phyloP scores from a whole-genome alignment of 495 filamentous ascomycete genomes.

The Pseudomonodictys pantanalensis region DNA sequence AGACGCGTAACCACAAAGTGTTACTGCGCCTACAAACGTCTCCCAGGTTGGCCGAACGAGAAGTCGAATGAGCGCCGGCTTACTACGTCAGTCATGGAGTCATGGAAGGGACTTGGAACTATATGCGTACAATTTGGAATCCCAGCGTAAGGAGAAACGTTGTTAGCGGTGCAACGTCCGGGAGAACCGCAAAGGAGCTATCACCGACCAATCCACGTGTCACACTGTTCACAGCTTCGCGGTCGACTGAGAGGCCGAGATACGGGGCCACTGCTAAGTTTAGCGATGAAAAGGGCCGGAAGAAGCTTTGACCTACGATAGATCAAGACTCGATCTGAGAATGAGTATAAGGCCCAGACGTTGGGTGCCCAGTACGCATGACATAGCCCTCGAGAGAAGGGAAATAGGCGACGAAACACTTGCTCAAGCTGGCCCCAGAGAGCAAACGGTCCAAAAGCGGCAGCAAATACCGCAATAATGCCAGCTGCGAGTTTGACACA shows the following conservation, averaged over 20 bases:
- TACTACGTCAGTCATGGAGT: constrained; percentile 20
- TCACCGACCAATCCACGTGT: constrained; percentile 94
- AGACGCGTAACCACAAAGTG: constrained; percentile 92
- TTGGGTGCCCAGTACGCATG: constrained; percentile 99
- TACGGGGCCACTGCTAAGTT: constrained; percentile 63
- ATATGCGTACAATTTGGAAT: constrained; percentile 78
- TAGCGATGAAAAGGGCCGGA: too few species aligned
- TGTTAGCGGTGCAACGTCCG: constrained; percentile 71
- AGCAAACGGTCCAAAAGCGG: constrained; percentile 88
- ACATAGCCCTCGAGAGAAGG: constrained; percentile 88
- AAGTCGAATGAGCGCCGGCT: constrained; percentile 76
- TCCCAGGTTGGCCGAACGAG: constrained; percentile 80
- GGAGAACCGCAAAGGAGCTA: constrained; percentile 88
- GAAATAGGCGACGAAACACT: constrained; percentile 79
- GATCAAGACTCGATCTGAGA: constrained; percentile 79
- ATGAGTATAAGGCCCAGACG: constrained; percentile 95
- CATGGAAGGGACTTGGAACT: constrained; percentile 30
- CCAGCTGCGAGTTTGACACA: constrained; percentile 74
- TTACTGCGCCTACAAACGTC: constrained; percentile 82
- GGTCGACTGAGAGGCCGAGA: constrained; percentile 68
- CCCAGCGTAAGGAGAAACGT: constrained; percentile 81
- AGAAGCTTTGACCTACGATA: constrained; percentile 61
- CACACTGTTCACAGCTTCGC: constrained; percentile 75
- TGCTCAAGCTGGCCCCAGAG: constrained; percentile 86
- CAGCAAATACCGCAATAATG: constrained; percentile 67